phyloP scores from a whole-genome alignment of 2,329 filamentous ascomycete species.

The Fusarium burgessii region DNA sequence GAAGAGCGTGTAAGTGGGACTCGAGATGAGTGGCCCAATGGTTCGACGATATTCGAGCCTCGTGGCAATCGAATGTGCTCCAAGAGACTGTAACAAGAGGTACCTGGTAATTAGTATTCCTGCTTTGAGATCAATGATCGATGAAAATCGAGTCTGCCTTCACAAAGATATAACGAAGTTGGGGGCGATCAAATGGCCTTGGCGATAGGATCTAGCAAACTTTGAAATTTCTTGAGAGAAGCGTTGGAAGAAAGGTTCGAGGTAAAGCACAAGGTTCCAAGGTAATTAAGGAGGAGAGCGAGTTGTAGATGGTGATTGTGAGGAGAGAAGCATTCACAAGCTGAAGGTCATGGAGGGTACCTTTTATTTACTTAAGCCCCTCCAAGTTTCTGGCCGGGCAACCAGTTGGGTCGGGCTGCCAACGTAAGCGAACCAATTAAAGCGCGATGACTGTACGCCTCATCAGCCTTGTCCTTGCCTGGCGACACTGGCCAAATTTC shows the following conservation, averaged over 20 bases:
- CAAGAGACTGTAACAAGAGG: conserved; percentile 71
- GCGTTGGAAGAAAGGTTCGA: conserved; percentile 39
- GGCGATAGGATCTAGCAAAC: conserved; percentile 64
- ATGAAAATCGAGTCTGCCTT: conserved; percentile 61
- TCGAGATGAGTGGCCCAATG: conserved; percentile 62
- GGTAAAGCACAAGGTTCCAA: conserved; percentile 37
- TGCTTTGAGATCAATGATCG: conserved; percentile 58
- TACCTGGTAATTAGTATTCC: conserved; percentile 66
- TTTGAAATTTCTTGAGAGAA: conserved; percentile 48
- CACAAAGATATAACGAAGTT: conserved; percentile 57
- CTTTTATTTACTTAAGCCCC: conserved; percentile 62
- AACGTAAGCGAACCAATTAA: conserved; percentile 34
- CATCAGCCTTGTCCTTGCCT: conserved; percentile 26
- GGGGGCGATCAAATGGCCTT: conserved; percentile 61
- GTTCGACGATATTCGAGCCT: conserved; percentile 56
- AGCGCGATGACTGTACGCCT: not conserved
- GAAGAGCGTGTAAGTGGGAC: conserved; percentile 41
- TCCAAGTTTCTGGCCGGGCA: conserved; percentile 53
- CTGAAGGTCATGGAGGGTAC: conserved; percentile 42
- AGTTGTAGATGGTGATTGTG: conserved; percentile 41
- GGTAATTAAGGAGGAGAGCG: conserved; percentile 26
- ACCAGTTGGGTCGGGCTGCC: conserved; percentile 43
- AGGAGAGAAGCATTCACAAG: conserved; percentile 40
- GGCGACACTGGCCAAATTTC: conserved; percentile 38
- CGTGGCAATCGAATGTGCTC: conserved; percentile 62